These are phyloP conservation scores for Cryptococcus sp. DNA, from an alignment of 1,284 basidiomycete genomes.

Conservation along the genomic window DNA sequence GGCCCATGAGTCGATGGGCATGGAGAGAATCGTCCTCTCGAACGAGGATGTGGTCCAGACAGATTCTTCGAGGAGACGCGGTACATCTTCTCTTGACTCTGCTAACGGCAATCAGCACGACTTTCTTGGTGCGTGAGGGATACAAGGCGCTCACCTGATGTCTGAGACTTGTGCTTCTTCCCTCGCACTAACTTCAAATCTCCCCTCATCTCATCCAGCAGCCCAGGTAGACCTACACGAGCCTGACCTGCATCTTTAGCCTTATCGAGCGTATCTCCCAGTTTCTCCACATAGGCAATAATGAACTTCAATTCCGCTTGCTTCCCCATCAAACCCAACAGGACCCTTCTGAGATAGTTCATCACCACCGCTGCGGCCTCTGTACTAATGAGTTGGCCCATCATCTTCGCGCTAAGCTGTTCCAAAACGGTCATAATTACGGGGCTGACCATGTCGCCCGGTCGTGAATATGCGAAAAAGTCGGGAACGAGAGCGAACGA, in stretches of 20 bases:
- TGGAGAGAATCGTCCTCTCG: slow-evolving; percentile 16
- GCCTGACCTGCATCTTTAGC: slow-evolving; percentile 41
- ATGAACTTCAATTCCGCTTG: slow-evolving; percentile 53
- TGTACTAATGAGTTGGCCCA: slow-evolving; percentile 60
- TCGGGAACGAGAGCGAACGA: slow-evolving; percentile 48
- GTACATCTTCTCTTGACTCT: slow-evolving; percentile 4
- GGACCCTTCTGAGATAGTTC: slow-evolving; percentile 64
- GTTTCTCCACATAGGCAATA: slow-evolving; percentile 22
- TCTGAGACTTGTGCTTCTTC: not conserved
- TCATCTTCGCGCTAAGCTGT: slow-evolving; percentile 67
- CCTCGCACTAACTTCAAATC: slow-evolving; percentile 58
- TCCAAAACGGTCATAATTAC: slow-evolving; percentile 75
- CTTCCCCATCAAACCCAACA: slow-evolving; percentile 63
- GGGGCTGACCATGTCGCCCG: slow-evolving; percentile 61
- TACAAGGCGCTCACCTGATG: slow-evolving; percentile 9
- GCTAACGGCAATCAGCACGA: not conserved
- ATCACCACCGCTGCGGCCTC: slow-evolving; percentile 66
- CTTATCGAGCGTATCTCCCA: slow-evolving; percentile 28
- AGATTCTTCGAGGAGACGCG: slow-evolving; percentile 9
- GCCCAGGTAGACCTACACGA: slow-evolving; percentile 53
- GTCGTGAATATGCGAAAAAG: slow-evolving; percentile 17
- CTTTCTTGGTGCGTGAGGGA: not conserved
- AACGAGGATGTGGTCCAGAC: slow-evolving; percentile 18
- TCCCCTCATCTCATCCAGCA: slow-evolving; percentile 60
- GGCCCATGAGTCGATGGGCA: not conserved